Base-by-base conservation (phyloP, 208 protist species). In the Leishmania turanica region DNA sequence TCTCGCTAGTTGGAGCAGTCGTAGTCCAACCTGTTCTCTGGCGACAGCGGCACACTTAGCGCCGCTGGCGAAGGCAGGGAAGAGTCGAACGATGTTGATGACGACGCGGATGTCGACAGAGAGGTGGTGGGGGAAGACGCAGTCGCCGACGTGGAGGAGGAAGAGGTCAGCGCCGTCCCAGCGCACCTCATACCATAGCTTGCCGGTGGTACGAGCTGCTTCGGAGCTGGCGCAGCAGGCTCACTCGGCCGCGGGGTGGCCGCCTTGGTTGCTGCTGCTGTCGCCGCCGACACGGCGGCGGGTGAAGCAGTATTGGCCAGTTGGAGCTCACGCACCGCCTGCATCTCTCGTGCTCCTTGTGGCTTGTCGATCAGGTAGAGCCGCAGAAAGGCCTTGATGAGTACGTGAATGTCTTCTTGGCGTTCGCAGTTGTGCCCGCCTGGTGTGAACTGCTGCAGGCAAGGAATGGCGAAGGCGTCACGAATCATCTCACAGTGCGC, bases 391-490 rank as follows among this genome's bases (percentile, higher is more conserved):
- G 88, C 87, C 27, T 60, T 87, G 62, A 97, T 97, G 17, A 90
- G 53, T 13, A 96, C 81, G n/a, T 93, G 87, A 40, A 97, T 92
- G 27, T 92, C 87, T 21, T 89, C 82, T 37, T 88, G 89, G n/a
- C 98, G 90, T 58, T 97, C 89, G 79, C 93, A 91, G 78, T 99
- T 99, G 92, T 99, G 98, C 58, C 95, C 96, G 54, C 97, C 98
- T 0, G 90, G 87, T 11, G 98, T 89, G 17, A 97, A 47, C 75
- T 90, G 81, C 68, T 96, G 91, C 53, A 97, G 51, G 84, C 92
- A 96, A 40, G 87, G 81, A 1, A 84, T 93, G 45, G 65, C 83
- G 75, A 95, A 95, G 24, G 86, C 82, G 54, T 93, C 83, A 40
- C 77, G 80, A 31, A 99, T 87, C 37, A 75, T 76, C 66, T 96